phyloP scores from a whole-genome alignment of 192 early-diverging fungal genomes.

The Coemansia sp. region DNA sequence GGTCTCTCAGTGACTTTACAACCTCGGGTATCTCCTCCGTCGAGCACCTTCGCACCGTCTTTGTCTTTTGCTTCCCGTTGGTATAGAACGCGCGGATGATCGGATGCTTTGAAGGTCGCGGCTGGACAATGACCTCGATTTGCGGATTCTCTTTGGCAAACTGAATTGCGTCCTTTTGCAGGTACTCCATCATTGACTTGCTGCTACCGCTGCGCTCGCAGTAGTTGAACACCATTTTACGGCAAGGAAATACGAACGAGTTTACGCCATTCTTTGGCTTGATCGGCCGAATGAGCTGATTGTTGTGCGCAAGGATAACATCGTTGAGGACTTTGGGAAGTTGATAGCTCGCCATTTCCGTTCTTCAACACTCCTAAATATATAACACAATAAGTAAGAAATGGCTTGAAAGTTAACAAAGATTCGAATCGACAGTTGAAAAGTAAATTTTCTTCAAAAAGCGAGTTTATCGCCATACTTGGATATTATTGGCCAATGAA shows the following conservation, averaged over 20 bases:
- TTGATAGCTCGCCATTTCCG: conserved; percentile 39
- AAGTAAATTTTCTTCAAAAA: too few species aligned
- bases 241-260: conserved; percentile 72
- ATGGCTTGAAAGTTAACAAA: neutral
- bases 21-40: conserved; percentile 62
- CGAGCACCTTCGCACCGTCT: conserved; percentile 66
- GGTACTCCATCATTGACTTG: conserved; percentile 73
- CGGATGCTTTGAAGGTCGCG: conserved; percentile 71
- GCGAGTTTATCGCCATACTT: too few species aligned
- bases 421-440: too few species aligned
- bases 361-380: neutral
- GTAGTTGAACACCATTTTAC: conserved; percentile 79
- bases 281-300: conserved; percentile 30
- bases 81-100: conserved; percentile 69
- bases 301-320: conserved; percentile 29
- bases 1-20: conserved; percentile 63
- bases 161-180: conserved; percentile 61
- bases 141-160: conserved; percentile 73
- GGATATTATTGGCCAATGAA: too few species aligned
- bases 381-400: neutral
- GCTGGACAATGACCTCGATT: conserved; percentile 75
- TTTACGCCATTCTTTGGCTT: conserved; percentile 69
- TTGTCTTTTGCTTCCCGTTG: conserved; percentile 54
- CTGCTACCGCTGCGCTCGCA: conserved; percentile 81
- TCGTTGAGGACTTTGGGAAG: conserved; percentile 43